Evolutionary conservation across 108 stramenopile species (phyloP).

Genomic region (Epithemia pelagica): DNA sequence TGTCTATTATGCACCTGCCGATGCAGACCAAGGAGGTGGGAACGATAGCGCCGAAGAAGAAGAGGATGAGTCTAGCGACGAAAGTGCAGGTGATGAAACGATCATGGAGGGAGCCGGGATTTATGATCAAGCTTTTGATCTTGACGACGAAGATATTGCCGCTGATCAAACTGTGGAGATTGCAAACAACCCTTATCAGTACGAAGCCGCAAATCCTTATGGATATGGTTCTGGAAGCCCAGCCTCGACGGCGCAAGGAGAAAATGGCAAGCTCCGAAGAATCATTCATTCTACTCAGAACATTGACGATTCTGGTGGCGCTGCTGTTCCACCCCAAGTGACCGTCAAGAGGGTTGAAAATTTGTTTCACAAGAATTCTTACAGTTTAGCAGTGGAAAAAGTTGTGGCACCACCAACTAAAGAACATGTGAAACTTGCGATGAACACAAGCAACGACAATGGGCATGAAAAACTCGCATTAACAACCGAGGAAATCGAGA

Average conservation of each 20-base stretch:
- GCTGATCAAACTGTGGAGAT: constrained; percentile 9
- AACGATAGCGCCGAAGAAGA: constrained; percentile 15
- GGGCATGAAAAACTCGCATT: not conserved
- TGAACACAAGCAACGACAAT: not conserved
- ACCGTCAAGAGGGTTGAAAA: constrained; percentile 31
- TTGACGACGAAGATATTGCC: constrained; percentile 35
- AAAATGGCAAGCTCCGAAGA: not conserved
- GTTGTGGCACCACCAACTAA: constrained; percentile 15
- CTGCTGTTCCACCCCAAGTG: constrained; percentile 28
- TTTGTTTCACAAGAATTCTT: constrained; percentile 32
- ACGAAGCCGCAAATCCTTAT: not conserved
- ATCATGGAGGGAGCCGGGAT: constrained; percentile 26
- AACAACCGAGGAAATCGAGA: not conserved
- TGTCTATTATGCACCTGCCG: constrained; percentile 9
- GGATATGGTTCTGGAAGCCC: not conserved
- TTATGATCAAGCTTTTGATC: constrained; percentile 27
- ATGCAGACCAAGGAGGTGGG: not conserved
- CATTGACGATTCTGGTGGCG: constrained; percentile 23
- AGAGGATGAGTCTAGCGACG: constrained; percentile 19
- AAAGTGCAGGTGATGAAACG: constrained; percentile 26
- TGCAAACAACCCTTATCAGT: not conserved
- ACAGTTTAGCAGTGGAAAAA: constrained; percentile 39
- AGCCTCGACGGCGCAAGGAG: not conserved
- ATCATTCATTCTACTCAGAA: constrained; percentile 33
- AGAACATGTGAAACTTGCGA: not conserved